phyloP scores from a whole-genome alignment of 202 grass and related monocot species.

The Panicum virgatum region DNA sequence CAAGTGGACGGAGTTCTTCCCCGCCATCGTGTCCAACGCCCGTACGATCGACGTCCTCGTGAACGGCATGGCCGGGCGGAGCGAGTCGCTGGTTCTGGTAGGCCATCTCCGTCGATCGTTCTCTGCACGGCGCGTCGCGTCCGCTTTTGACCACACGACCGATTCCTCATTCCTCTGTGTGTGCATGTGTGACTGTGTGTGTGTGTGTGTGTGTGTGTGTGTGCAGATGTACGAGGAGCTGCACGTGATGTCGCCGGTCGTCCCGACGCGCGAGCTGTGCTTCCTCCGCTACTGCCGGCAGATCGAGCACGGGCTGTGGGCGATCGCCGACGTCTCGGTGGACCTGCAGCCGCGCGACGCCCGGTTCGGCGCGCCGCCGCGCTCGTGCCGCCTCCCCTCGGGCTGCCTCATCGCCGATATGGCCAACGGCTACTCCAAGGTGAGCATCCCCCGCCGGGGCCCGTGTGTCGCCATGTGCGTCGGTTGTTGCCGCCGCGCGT shows the following conservation, averaged over 20 bases:
- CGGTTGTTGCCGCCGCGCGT: neutral
- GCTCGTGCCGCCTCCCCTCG: slow-evolving; percentile 71
- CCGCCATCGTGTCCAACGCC: slow-evolving; percentile 60
- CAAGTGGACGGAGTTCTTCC: slow-evolving; percentile 72
- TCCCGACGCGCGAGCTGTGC: slow-evolving; percentile 74
- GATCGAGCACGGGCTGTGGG: slow-evolving; percentile 87
- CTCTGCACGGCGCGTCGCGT: neutral
- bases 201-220: too few species aligned
- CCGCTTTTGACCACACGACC: neutral
- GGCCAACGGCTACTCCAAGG: slow-evolving; percentile 89
- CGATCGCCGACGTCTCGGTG: slow-evolving; percentile 81
- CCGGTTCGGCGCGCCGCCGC: slow-evolving; percentile 34
- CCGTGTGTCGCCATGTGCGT: too few species aligned
- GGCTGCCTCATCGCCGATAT: slow-evolving; percentile 90
- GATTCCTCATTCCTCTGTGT: neutral
- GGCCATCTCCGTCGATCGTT: neutral
- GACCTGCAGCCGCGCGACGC: slow-evolving; percentile 63
- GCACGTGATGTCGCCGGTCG: slow-evolving; percentile 77
- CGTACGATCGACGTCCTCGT: slow-evolving; percentile 70
- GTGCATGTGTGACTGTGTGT: too few species aligned
- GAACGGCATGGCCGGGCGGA: slow-evolving; percentile 57
- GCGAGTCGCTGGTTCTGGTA: slow-evolving; percentile 81
- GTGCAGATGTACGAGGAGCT: slow-evolving; percentile 92
- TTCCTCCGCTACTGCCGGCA: slow-evolving; percentile 91
- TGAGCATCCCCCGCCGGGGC: too few species aligned